Evolutionary conservation across 192 early-diverging fungal genomes (phyloP), one percentile per base, ranked within the genome.

Genomic region (Entomortierella lignicola): DNA sequence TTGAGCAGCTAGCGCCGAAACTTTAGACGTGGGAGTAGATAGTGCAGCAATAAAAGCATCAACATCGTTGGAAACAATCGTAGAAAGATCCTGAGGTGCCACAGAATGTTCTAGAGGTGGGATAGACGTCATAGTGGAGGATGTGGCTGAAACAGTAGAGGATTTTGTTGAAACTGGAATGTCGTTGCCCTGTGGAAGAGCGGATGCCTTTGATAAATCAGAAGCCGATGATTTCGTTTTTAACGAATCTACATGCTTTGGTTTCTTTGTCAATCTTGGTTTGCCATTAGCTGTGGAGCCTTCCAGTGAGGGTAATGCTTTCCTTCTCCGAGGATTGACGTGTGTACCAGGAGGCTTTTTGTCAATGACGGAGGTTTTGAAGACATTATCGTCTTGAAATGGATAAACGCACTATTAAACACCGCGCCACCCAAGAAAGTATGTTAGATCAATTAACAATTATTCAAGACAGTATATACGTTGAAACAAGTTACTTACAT

Each of bases 401-500:
- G 72, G 72, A 50, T 75, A 75, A n/a, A 62, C 17, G 39, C 72
- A 75, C 72, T 75, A 75, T 34, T 50, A 18, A n/a, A n/a, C n/a
- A 64, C 12, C 29, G 44, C 30, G 29, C 54, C 39, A 48, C 29
- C 31, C 10, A 50, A 23, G 42, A 27, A 57, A 32, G 6, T 25
- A 26, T 20, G 52, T 65, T 42, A 65, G 63, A 42, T 56, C 25
- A 43, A 66, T 8, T 55, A 47, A 15, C 20, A 43, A 18, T 0
- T 20, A 8, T 26, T 31, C 4, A 15, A 47, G 17, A 15, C 17
- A 20, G 17, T 11, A 47, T 31, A 13, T 0, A 41, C 2, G 17
- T 47, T 37, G 5, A 47, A 12, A 47, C 4, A 2, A n/a, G 15
- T 4, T 1, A 37, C 69, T 63, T 72, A 63, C 69, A 20, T 72